Conservation (phyloP, 768 basidiomycete genomes). For the Hygrophoropsis aurantiaca region DNA sequence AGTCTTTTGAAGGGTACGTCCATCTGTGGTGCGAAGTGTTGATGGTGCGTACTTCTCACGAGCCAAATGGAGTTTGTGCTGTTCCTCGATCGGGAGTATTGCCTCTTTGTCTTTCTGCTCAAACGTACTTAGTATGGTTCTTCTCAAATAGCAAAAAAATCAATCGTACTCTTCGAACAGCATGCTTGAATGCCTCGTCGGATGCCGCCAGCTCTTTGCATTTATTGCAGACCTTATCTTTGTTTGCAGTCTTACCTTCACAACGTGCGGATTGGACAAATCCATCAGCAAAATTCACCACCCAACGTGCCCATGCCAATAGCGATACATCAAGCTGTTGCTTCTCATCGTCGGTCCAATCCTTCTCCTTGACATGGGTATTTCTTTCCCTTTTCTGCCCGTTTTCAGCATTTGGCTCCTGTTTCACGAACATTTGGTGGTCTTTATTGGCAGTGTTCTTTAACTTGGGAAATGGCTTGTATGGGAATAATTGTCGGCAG, state of each 20-base stretch:
- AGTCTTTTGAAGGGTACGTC: conserved; percentile 6
- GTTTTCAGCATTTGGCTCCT: background rate
- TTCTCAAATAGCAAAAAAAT: no score
- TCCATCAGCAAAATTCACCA: conserved; percentile 1
- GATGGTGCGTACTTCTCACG: background rate
- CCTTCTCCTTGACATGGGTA: no score
- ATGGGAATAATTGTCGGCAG: conserved; percentile 3
- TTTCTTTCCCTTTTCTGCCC: background rate
- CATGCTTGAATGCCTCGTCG: background rate
- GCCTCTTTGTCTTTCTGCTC: background rate
- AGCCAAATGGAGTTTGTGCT: background rate
- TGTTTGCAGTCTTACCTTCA: conserved; percentile 4
- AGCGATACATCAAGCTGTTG: background rate
- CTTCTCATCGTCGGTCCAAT: conserved; percentile 8
- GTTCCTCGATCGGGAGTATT: background rate
- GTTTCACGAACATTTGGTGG: background rate
- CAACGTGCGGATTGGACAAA: conserved; percentile 3
- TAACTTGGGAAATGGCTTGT: conserved; percentile 1
- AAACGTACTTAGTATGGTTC: no score
- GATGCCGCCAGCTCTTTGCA: conserved; percentile 1
- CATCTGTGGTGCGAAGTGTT: no score
- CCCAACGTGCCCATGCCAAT: conserved; percentile 5
- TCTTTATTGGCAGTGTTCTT: background rate
- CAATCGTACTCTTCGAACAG: conserved; percentile 1
- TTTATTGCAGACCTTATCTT: conserved; percentile 1